Evolutionary conservation across 768 basidiomycete species (phyloP), one percentile per base, ranked within the genome.

Genomic region (Hydnomerulius pinastri): DNA sequence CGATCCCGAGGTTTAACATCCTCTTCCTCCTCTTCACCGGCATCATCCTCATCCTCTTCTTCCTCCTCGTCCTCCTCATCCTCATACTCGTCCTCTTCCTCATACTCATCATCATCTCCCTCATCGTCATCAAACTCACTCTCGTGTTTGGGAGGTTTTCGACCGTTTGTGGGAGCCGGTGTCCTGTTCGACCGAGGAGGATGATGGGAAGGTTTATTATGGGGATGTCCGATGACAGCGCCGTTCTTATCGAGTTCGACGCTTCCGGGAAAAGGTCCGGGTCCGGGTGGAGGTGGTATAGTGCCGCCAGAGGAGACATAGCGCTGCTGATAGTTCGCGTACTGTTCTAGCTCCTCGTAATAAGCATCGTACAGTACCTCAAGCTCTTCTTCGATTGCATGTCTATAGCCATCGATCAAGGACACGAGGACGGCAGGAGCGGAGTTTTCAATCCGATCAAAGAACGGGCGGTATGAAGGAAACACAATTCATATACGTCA

Each of bases 291-390:
- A 46, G 93, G 91, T 58, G 93, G 86, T 62, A 94, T 79, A 33
- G 86, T 90, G 55, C 92, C 89, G 63, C 91, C 89, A 57, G 90
- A 93, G 62, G 85, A 84, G 63, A 92, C 89, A 77, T 93, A 94
- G 74, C 86, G 91, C 82, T 93, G 90, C 81, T 96, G 92, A 77
- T 91, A 90, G 75, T 92, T 90, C 73, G 95, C 97, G 83, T 98
- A 98, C 77, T 90, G 87, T 81, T 97, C 92, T 79, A 99, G 87
- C 81, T 98, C 96, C 72, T 97, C 92, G 85, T 98, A 98, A 83
- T 98, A 99, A 78, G 95, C 94, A 82, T 98, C 96, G 83, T 99
- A 99, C 76, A 98, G 87, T 77, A 94, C 92, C 80, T 98, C 93
- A 73, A 99, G 89, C 80, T 99, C 97, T 77, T 95, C 92, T 79